Evolutionary conservation across 192 early-diverging fungal species (phyloP).

Genomic region (Backusella parvicylindrica): DNA sequence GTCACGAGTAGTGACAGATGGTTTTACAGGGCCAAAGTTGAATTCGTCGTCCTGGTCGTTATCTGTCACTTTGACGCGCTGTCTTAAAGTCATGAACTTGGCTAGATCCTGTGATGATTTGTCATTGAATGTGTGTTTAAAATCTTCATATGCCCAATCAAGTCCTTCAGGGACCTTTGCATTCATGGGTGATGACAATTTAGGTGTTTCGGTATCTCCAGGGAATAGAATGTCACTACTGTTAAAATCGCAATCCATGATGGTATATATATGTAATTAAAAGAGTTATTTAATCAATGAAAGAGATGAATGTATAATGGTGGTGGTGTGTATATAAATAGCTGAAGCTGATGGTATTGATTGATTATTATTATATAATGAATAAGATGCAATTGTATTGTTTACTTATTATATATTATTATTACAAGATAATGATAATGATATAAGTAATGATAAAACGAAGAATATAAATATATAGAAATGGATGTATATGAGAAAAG

Average conservation of each 20-base stretch:
- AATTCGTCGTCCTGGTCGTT: background rate
- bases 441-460: background rate
- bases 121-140: background rate
- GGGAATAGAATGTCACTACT: constrained; percentile 26
- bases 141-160: constrained; percentile 20
- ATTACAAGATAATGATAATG: no score
- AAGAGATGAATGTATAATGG: background rate
- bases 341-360: background rate
- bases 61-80: background rate
- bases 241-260: constrained; percentile 22
- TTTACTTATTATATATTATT: background rate
- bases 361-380: background rate
- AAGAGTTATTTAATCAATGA: background rate
- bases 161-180: constrained; percentile 17
- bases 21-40: background rate
- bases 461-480: background rate
- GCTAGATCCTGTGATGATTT: background rate
- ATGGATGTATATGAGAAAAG: background rate
- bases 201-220: constrained; percentile 18
- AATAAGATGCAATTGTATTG: background rate
- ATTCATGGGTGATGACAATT: constrained; percentile 14
- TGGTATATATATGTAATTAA: background rate
- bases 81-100: background rate
- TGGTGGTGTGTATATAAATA: background rate
- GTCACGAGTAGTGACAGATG: background rate